Evolutionary conservation across 371 early-diverging fungal species (phyloP), one percentile per base, ranked within the genome.

Genomic region (Syncephalis plumigaleata): DNA sequence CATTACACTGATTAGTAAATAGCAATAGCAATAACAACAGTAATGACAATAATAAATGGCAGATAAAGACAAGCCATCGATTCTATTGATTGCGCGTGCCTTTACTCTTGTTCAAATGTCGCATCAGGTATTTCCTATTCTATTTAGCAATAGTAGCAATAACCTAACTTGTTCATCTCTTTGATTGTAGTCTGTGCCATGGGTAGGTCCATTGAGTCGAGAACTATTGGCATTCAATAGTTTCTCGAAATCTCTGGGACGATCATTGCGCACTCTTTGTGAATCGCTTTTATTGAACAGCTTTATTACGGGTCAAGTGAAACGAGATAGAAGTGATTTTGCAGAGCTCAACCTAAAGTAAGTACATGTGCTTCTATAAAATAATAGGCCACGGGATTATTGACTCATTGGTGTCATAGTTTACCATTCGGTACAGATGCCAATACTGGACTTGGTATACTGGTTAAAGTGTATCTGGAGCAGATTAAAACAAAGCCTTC

Each of bases 141-240:
- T n/a, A n/a, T n/a, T n/a, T n/a, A n/a, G n/a, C n/a, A n/a, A n/a
- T n/a, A n/a, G n/a, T n/a, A n/a, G 11, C 2, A 13, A 24, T 37
- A 48, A 21, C 40, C 20, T 26, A 26, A 39, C 38, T 36, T 7
- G 39, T 38, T 48, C 15, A 39, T 48, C 24, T 39, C 1, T 42
- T 5, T 20, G 16, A 39, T 5, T 17, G 24, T 46, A 72, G 71
- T 70, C 65, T 18, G 45, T 47, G 24, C 56, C 63, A 39, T 81
- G 80, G 82, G 57, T 56, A 22, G 82, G 81, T 1, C 74, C 77
- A 5, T 59, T 81, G 42, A 73, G 67, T 57, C 73, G 84, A 15
- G 84, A 87, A 49, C 52, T 84, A 39, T 60, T 87, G 42, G 80
- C 68, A 8, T 82, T 83, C 63, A 75, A 73, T 57, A 77, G 81